phyloP scores from a whole-genome alignment of 2,329 filamentous ascomycete species.

The Onygenales sp. region DNA sequence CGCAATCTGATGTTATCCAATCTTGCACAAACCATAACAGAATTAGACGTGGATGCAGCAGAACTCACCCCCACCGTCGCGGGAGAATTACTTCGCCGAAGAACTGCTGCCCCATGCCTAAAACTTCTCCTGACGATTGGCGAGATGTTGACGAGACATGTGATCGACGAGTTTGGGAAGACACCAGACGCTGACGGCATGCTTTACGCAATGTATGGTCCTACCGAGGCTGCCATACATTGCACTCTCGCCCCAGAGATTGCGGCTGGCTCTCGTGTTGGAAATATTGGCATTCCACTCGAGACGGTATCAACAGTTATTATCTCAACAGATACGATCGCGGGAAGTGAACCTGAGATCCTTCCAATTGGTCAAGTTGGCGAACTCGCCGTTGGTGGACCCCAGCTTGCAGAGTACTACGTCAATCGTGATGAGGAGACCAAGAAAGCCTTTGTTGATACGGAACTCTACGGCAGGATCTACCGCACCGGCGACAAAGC shows the following conservation, averaged over 20 bases:
- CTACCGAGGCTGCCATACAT: conserved; percentile 85
- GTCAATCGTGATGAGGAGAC: conserved; percentile 74
- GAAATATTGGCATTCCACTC: conserved; percentile 67
- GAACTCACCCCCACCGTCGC: conserved; percentile 86
- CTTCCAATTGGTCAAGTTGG: conserved; percentile 59
- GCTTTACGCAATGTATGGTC: conserved; percentile 88
- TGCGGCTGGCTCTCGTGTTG: conserved; percentile 44
- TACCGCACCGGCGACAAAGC: conserved; percentile 86
- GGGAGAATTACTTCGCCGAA: conserved; percentile 61
- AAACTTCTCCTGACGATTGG: conserved; percentile 75
- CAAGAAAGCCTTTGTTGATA: conserved; percentile 57
- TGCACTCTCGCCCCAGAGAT: conserved; percentile 67
- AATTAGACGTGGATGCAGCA: conserved; percentile 65
- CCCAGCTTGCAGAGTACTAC: conserved; percentile 71
- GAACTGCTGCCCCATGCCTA: conserved; percentile 57
- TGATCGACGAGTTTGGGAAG: conserved; percentile 71
- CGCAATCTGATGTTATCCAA: conserved; percentile 64
- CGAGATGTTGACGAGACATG: conserved; percentile 74
- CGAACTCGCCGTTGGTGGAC: conserved; percentile 72
- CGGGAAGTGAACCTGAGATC: conserved; percentile 34
- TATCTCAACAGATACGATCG: conserved; percentile 40
- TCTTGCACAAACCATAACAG: conserved; percentile 56
- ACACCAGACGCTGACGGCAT: conserved; percentile 47
- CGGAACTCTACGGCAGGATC: conserved; percentile 53
- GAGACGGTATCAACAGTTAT: conserved; percentile 74